phyloP scores from a whole-genome alignment of 805 yeast genomes.

The Candida andamanensis region DNA sequence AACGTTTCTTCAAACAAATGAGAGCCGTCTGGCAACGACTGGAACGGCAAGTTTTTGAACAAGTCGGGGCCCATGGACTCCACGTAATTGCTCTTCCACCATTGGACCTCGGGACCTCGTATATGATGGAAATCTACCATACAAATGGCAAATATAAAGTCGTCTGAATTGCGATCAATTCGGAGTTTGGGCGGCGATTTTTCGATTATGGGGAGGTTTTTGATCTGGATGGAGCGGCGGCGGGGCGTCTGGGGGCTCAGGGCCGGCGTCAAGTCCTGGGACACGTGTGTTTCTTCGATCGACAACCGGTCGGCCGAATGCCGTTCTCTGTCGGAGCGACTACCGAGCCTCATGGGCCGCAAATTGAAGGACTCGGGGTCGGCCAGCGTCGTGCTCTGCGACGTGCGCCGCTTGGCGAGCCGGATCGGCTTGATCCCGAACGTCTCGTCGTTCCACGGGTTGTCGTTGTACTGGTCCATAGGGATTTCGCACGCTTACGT shows the following conservation, averaged over 20 bases:
- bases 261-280: background rate
- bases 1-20: constrained; percentile 92
- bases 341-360: constrained; percentile 10
- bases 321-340: too few relatives aligned
- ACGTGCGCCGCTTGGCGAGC: constrained; percentile 20
- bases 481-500: background rate
- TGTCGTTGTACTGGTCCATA: too few relatives aligned
- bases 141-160: constrained; percentile 72
- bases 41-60: constrained; percentile 90
- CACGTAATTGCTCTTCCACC: constrained; percentile 58
- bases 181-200: constrained; percentile 8
- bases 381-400: background rate
- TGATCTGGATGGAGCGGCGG: constrained; percentile 28
- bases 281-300: background rate
- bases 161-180: constrained; percentile 14
- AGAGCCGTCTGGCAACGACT: constrained; percentile 93
- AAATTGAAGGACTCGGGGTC: constrained; percentile 9
- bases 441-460: constrained; percentile 12
- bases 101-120: constrained; percentile 93
- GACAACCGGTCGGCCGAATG: constrained; percentile 1
- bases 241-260: constrained; percentile 10
- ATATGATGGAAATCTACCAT: constrained; percentile 89
- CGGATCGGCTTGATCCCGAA: constrained; percentile 22
- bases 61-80: constrained; percentile 31
- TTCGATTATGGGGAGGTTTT: constrained; percentile 30